Percentiles rank a stretch among this genome's conserved stretches.
These are phyloP conservation scores for Cucumis cinereus DNA, from an alignment of 306 rosid species.

Conservation along the genomic window DNA sequence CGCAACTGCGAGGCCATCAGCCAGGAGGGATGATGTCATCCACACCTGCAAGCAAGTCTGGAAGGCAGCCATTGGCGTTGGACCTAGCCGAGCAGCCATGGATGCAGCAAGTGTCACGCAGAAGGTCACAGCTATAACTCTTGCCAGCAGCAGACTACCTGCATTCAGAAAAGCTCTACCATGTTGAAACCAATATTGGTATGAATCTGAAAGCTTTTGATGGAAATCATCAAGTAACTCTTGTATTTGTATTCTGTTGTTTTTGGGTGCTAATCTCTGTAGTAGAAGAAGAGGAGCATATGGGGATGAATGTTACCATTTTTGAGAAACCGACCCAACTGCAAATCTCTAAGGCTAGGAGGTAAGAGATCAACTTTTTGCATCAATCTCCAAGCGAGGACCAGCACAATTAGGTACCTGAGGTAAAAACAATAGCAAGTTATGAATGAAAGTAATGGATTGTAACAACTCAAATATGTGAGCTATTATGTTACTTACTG, in stretches of 20 bases:
- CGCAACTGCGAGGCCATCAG: slow-evolving; percentile 89
- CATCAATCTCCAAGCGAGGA: slow-evolving; percentile 42
- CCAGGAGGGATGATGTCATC: slow-evolving; percentile 84
- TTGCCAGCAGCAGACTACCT: slow-evolving; percentile 60
- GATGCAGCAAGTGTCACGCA: slow-evolving; percentile 91
- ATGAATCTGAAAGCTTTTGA: background rate
- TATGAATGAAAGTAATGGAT: background rate
- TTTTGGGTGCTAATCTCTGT: background rate
- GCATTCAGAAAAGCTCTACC: background rate
- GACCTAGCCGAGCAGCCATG: slow-evolving; percentile 66
- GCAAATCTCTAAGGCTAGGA: slow-evolving; percentile 65
- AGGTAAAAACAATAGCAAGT: background rate
- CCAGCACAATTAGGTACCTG: slow-evolving; percentile 69
- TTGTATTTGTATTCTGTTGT: background rate
- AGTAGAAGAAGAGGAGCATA: background rate
- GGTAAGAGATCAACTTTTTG: slow-evolving; percentile 59
- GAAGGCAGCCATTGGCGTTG: slow-evolving; percentile 94
- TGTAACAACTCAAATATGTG: background rate
- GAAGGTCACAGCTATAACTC: slow-evolving; percentile 91
- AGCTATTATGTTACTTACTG: slow-evolving; percentile 45
- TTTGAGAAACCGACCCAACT: slow-evolving; percentile 64
- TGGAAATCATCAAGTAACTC: background rate
- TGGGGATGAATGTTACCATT: slow-evolving; percentile 37
- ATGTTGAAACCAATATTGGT: background rate
- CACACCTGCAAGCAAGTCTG: slow-evolving; percentile 90